A percentile compares a stretch with the other conserved stretches of the same genome.
Conservation (phyloP, 1,284 basidiomycete species). For the Malassezia equina region DNA sequence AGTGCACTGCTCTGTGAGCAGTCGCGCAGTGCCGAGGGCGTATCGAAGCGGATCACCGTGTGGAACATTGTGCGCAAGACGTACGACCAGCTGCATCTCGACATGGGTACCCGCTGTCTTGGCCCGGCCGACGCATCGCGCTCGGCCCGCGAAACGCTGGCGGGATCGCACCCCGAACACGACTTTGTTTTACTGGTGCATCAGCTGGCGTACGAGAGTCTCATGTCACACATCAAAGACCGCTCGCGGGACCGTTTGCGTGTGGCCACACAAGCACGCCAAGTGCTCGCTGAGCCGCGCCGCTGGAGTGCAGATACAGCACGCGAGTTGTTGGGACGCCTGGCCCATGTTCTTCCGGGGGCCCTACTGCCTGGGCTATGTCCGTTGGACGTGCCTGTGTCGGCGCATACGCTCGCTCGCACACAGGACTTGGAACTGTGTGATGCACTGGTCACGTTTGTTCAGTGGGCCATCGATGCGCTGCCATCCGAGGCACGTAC, state of each 20-base stretch:
- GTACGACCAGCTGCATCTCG: conserved; percentile 4
- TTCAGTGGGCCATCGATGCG: conserved; percentile 3
- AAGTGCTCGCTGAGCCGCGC: neutral
- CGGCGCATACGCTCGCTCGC: neutral
- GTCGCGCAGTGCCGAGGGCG: neutral
- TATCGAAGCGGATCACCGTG: conserved; percentile 11
- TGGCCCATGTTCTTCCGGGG: neutral
- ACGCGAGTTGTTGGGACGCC: conserved; percentile 7
- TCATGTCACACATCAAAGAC: conserved; percentile 10
- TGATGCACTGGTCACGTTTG: conserved; percentile 5
- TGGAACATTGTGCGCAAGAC: conserved; percentile 19
- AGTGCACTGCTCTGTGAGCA: neutral
- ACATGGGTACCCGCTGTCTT: conserved; percentile 4
- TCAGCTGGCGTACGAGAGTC: conserved; percentile 15
- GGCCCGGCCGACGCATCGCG: neutral
- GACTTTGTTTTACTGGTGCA: conserved; percentile 11
- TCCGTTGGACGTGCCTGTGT: neutral
- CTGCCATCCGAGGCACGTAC: neutral
- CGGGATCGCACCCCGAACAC: neutral
- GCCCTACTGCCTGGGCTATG: neutral
- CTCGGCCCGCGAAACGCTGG: neutral
- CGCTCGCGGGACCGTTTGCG: conserved; percentile 10
- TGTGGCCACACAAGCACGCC: conserved; percentile 1
- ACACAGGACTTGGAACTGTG: neutral
- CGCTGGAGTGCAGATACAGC: conserved; percentile 8